Percentiles rank a stretch among this genome's conserved stretches.
These are phyloP conservation scores for Aspergillus ustus DNA, from an alignment of 2,329 filamentous ascomycete genomes.

Conservation along the genomic window DNA sequence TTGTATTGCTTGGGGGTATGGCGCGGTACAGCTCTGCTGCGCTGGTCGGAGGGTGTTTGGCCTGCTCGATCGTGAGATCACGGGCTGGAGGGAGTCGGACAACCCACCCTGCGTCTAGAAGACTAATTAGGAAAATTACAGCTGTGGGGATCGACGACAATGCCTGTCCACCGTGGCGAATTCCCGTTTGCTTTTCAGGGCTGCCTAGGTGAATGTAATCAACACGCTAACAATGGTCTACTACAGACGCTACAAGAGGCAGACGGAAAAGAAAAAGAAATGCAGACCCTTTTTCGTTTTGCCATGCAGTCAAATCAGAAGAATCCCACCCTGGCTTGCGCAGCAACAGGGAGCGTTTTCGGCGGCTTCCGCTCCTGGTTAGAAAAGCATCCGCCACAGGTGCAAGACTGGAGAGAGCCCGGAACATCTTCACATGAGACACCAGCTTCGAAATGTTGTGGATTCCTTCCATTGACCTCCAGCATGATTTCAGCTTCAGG, in stretches of 20 bases:
- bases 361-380: constrained; percentile 21
- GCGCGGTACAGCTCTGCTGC: constrained; percentile 7
- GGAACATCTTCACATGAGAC: too few species aligned
- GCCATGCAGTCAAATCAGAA: constrained; percentile 2
- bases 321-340: constrained; percentile 7
- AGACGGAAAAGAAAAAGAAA: constrained; percentile 5
- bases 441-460: neutral
- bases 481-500: neutral
- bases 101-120: constrained; percentile 9
- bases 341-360: constrained; percentile 19
- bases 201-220: neutral
- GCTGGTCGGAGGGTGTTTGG: neutral
- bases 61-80: constrained; percentile 14
- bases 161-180: constrained; percentile 26
- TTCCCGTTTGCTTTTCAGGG: constrained; percentile 18
- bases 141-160: constrained; percentile 23
- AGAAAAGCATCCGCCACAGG: constrained; percentile 15
- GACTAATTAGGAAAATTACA: constrained; percentile 21
- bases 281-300: constrained; percentile 19
- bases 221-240: neutral
- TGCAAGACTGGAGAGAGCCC: too few species aligned
- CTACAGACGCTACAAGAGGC: neutral
- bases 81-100: neutral
- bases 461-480: neutral
- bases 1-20: constrained; percentile 11